Conservation (phyloP, 2,329 filamentous ascomycete genomes). For the Clonostachys solani region DNA sequence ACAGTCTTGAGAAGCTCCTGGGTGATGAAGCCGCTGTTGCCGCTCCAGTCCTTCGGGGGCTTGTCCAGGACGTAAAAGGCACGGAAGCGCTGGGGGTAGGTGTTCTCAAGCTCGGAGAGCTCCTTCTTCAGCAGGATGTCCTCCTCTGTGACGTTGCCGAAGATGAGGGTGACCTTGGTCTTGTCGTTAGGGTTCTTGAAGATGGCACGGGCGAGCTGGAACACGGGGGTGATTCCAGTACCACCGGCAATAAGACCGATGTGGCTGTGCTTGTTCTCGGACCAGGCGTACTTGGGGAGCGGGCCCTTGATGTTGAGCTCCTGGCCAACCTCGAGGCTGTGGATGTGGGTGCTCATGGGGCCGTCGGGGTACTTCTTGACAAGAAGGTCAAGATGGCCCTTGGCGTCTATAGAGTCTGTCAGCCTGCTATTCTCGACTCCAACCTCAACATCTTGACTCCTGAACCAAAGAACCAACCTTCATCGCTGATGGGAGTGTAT, state of each 20-base stretch:
- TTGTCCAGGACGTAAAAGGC: constrained; percentile 93
- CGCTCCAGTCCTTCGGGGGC: constrained; percentile 71
- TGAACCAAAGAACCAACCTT: constrained; percentile 48
- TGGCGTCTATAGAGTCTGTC: constrained; percentile 46
- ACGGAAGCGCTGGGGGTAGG: constrained; percentile 89
- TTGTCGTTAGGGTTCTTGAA: constrained; percentile 96
- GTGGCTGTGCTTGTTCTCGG: constrained; percentile 89
- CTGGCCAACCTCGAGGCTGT: constrained; percentile 78
- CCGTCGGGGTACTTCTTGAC: constrained; percentile 90
- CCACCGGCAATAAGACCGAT: constrained; percentile 86
- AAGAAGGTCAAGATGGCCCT: constrained; percentile 81
- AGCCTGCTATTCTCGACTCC: not conserved
- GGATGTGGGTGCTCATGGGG: constrained; percentile 86
- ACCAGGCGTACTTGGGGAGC: constrained; percentile 89
- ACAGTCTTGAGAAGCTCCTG: constrained; percentile 95
- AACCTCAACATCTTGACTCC: not conserved
- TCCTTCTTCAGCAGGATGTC: constrained; percentile 91
- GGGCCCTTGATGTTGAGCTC: constrained; percentile 90
- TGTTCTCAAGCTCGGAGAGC: constrained; percentile 84
- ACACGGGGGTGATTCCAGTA: constrained; percentile 97
- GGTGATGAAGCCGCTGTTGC: constrained; percentile 74
- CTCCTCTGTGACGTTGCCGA: constrained; percentile 83
- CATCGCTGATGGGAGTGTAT: constrained; percentile 89
- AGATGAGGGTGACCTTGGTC: constrained; percentile 95
- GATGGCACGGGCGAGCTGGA: constrained; percentile 85